A percentile compares a stretch with the other conserved stretches of the same genome.
phyloP scores from a whole-genome alignment of 2,329 filamentous ascomycete species.

The Botryotinia globosa region DNA sequence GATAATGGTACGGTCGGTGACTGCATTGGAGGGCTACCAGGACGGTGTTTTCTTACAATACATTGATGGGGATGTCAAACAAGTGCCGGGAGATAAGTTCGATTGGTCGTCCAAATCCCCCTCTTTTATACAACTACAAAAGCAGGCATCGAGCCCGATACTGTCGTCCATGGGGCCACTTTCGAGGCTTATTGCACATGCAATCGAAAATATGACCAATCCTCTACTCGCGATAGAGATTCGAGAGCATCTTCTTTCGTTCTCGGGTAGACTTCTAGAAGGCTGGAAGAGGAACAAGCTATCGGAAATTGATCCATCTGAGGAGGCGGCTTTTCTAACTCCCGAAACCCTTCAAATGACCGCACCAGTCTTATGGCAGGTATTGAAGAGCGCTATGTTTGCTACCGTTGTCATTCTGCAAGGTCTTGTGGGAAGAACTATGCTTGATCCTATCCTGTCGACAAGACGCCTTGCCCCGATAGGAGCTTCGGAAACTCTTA shows the following conservation, averaged over 20 bases:
- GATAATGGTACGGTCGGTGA: constrained; percentile 54
- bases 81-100: constrained; percentile 50
- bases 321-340: constrained; percentile 57
- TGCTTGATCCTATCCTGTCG: constrained; percentile 56
- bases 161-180: constrained; percentile 60
- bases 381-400: constrained; percentile 64
- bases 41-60: constrained; percentile 63
- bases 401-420: constrained; percentile 60
- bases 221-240: constrained; percentile 42
- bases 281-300: constrained; percentile 69
- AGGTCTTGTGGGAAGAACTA: constrained; percentile 55
- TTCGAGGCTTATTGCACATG: constrained; percentile 60
- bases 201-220: constrained; percentile 55
- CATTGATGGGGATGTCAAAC: constrained; percentile 58
- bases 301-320: constrained; percentile 60
- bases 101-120: constrained; percentile 56
- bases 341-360: constrained; percentile 56
- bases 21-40: constrained; percentile 60
- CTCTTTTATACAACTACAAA: constrained; percentile 56
- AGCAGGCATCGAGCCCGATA: constrained; percentile 55
- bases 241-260: constrained; percentile 53
- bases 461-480: constrained; percentile 49
- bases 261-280: constrained; percentile 46
- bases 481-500: constrained; percentile 59
- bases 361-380: constrained; percentile 60